A percentile compares a stretch with the other conserved stretches of the same genome.
These are phyloP conservation scores for Amauroascus verrucosus DNA, from an alignment of 2,329 filamentous ascomycete species.

Conservation along the genomic window DNA sequence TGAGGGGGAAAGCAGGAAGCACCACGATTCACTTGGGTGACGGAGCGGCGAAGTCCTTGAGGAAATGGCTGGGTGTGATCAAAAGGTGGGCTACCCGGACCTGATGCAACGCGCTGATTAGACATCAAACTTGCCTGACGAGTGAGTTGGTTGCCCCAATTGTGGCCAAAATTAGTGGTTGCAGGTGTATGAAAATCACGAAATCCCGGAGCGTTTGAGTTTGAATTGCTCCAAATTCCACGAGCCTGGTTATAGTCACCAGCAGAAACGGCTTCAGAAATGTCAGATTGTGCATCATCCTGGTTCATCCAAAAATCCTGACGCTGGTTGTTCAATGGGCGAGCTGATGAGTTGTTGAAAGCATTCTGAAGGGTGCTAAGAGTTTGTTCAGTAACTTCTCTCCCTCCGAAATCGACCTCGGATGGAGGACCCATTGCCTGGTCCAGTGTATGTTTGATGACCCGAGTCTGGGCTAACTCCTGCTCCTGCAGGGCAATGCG, in stretches of 20 bases:
- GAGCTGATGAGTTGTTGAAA: slow-evolving; percentile 44
- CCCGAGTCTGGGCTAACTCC: slow-evolving; percentile 50
- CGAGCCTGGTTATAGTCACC: slow-evolving; percentile 34
- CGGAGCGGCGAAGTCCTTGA: slow-evolving; percentile 23
- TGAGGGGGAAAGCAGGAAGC: slow-evolving; percentile 28
- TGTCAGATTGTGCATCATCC: slow-evolving; percentile 38
- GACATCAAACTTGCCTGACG: slow-evolving; percentile 19
- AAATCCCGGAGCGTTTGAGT: slow-evolving; percentile 13
- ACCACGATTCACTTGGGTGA: slow-evolving; percentile 26
- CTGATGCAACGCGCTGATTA: slow-evolving; percentile 29
- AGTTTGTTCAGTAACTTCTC: slow-evolving; percentile 43
- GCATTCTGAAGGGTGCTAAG: slow-evolving; percentile 42
- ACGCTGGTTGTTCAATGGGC: slow-evolving; percentile 32
- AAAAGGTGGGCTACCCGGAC: slow-evolving; percentile 26
- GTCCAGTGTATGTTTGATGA: slow-evolving; percentile 52
- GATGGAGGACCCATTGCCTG: slow-evolving; percentile 47
- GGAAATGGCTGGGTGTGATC: slow-evolving; percentile 24
- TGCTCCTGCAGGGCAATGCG: slow-evolving; percentile 52
- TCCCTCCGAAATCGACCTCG: slow-evolving; percentile 41
- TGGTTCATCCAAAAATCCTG: slow-evolving; percentile 36
- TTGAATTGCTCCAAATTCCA: slow-evolving; percentile 24
- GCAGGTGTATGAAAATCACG: slow-evolving; percentile 19
- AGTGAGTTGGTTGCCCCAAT: slow-evolving; percentile 25
- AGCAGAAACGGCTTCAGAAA: slow-evolving; percentile 34
- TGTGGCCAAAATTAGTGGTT: slow-evolving; percentile 21